Percentiles rank a stretch among this genome's conserved stretches.
Evolutionary conservation across 768 basidiomycete species (phyloP).

Genomic region (Tulasnella sp.): DNA sequence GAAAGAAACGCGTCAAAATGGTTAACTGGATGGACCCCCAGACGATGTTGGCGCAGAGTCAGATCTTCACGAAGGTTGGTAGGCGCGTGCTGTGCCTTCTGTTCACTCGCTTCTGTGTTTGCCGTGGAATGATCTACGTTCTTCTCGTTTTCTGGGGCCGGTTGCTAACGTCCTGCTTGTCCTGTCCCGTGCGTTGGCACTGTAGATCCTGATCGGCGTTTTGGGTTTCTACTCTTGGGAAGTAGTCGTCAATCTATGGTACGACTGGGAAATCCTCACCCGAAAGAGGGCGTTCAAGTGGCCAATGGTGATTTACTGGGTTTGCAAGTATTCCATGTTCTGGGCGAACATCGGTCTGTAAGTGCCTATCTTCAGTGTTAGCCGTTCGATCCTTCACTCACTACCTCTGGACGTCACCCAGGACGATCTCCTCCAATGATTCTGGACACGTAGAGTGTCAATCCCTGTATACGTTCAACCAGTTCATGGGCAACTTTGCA

Average conservation of each 20-base stretch:
- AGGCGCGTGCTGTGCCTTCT: no score
- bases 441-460: conserved; percentile 32
- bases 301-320: conserved; percentile 17
- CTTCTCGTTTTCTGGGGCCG: not conserved
- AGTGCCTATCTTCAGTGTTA: not conserved
- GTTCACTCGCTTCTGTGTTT: no score
- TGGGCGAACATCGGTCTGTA: conserved; percentile 12
- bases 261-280: conserved; percentile 12
- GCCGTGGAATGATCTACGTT: not conserved
- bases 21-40: conserved; percentile 8
- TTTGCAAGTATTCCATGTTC: conserved; percentile 17
- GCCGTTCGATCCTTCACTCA: not conserved
- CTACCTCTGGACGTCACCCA: not conserved
- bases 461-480: conserved; percentile 37
- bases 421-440: conserved; percentile 14
- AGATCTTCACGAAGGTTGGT: conserved; percentile 10
- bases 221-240: conserved; percentile 16
- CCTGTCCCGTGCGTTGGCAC: not conserved
- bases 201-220: conserved; percentile 6
- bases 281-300: conserved; percentile 15
- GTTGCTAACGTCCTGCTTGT: not conserved
- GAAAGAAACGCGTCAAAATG: conserved; percentile 2
- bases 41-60: not conserved
- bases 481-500: conserved; percentile 23
- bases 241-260: conserved; percentile 6